Conservation (phyloP, 2,329 filamentous ascomycete genomes). For the Curvularia verruculosa region DNA sequence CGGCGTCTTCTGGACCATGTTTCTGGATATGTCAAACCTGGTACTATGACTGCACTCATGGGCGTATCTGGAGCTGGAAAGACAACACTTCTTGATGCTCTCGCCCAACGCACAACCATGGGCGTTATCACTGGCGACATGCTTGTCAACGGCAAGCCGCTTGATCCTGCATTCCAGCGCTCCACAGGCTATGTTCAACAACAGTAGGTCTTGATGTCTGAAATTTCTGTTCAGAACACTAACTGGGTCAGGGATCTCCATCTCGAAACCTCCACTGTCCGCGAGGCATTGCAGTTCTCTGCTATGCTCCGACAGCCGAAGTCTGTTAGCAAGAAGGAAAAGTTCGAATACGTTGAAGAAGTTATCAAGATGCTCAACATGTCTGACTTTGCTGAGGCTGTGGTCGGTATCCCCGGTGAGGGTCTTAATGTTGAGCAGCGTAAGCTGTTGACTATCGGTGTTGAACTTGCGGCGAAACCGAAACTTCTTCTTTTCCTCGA, state of each 20-base stretch:
- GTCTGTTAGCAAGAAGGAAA: slow-evolving; percentile 61
- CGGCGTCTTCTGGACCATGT: slow-evolving; percentile 62
- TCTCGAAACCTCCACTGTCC: slow-evolving; percentile 47
- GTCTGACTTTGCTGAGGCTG: slow-evolving; percentile 69
- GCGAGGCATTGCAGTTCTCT: slow-evolving; percentile 45
- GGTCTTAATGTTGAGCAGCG: slow-evolving; percentile 72
- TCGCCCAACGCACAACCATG: slow-evolving; percentile 45
- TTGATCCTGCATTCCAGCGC: slow-evolving; percentile 46
- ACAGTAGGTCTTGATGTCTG: slow-evolving; percentile 28
- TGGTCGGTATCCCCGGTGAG: slow-evolving; percentile 67
- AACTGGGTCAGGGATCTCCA: slow-evolving; percentile 40
- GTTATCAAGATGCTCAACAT: slow-evolving; percentile 71
- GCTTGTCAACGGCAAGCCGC: slow-evolving; percentile 47
- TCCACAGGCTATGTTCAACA: slow-evolving; percentile 51
- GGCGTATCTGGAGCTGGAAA: slow-evolving; percentile 50
- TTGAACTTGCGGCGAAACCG: slow-evolving; percentile 73
- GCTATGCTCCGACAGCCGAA: slow-evolving; percentile 57
- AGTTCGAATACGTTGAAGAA: slow-evolving; percentile 66
- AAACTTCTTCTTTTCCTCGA: slow-evolving; percentile 67
- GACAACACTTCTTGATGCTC: slow-evolving; percentile 46
- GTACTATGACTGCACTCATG: slow-evolving; percentile 53
- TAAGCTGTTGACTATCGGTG: slow-evolving; percentile 74
- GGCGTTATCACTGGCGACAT: slow-evolving; percentile 49
- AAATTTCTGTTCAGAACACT: not conserved
- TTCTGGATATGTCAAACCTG: slow-evolving; percentile 62